phyloP scores from a whole-genome alignment of 352 stramenopile genomes.

The Phytopythium cucurbitacearum region DNA sequence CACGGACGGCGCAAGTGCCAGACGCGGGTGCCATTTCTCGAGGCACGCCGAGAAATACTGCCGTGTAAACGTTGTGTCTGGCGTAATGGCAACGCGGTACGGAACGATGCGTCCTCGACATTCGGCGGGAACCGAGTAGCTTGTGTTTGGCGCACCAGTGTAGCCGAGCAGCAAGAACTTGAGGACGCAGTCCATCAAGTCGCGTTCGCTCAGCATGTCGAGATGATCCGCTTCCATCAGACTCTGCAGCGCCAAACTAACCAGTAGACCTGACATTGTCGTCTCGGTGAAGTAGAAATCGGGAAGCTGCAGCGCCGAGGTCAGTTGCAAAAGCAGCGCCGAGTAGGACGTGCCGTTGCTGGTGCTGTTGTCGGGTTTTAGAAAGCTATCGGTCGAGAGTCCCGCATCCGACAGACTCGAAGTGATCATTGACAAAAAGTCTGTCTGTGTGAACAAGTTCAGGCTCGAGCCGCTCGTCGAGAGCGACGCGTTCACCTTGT shows the following conservation, averaged over 20 bases:
- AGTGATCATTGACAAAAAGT: constrained; percentile 25
- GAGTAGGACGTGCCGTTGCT: constrained; percentile 3
- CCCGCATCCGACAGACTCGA: constrained; percentile 1
- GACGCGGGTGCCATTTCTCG: constrained; percentile 54
- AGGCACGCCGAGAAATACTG: constrained; percentile 46
- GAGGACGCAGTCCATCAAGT: constrained; percentile 35
- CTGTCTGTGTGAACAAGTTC: constrained; percentile 33
- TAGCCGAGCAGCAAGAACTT: constrained; percentile 50
- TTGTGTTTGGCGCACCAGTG: constrained; percentile 34
- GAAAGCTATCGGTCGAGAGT: constrained; percentile 1
- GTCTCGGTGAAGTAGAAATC: constrained; percentile 67
- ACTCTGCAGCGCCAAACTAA: constrained; percentile 44
- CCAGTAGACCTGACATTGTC: constrained; percentile 54
- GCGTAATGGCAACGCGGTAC: constrained; percentile 72
- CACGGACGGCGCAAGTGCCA: constrained; percentile 34
- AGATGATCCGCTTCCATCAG: constrained; percentile 41
- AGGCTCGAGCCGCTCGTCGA: constrained; percentile 26
- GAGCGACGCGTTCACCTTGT: constrained; percentile 23
- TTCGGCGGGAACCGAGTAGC: constrained; percentile 35
- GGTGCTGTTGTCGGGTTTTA: not conserved
- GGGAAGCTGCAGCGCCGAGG: constrained; percentile 29
- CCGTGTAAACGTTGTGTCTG: constrained; percentile 63
- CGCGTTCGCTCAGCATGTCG: constrained; percentile 29
- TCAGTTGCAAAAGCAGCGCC: constrained; percentile 15
- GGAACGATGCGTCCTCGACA: constrained; percentile 54